These are phyloP conservation scores for Fusarium sp. DNA, from an alignment of 2,329 filamentous ascomycete species.

Conservation along the genomic window DNA sequence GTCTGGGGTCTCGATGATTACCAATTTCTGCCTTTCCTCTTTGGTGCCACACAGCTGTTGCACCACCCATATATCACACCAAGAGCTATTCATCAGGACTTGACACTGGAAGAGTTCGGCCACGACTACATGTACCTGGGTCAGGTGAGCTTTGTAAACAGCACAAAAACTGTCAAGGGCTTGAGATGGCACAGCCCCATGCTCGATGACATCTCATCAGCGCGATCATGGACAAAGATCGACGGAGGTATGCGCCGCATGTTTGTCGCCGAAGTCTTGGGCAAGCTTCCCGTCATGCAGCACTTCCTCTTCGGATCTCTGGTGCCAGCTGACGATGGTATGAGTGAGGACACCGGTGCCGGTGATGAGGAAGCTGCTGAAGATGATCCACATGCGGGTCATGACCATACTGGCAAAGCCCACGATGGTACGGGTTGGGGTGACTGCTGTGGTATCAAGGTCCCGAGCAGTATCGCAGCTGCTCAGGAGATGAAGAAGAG, in stretches of 20 bases:
- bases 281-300: conserved; percentile 97
- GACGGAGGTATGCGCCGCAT: conserved; percentile 96
- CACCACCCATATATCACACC: conserved; percentile 85
- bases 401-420: conserved; percentile 70
- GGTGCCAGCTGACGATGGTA: conserved; percentile 81
- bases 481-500: conserved; percentile 88
- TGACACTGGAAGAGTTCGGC: conserved; percentile 87
- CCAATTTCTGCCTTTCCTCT: conserved; percentile 94
- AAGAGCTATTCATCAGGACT: conserved; percentile 85
- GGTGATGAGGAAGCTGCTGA: conserved; percentile 58
- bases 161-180: conserved; percentile 94
- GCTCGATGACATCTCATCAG: conserved; percentile 95
- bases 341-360: conserved; percentile 75
- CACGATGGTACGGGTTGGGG: conserved; percentile 82
- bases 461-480: conserved; percentile 92
- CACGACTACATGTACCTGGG: conserved; percentile 90
- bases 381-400: conserved; percentile 68
- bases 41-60: conserved; percentile 89
- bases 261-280: conserved; percentile 92
- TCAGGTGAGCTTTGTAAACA: conserved; percentile 94
- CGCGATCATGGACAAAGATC: conserved; percentile 91
- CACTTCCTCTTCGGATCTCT: conserved; percentile 95
- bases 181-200: conserved; percentile 97
- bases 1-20: conserved; percentile 99
- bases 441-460: conserved; percentile 97